Evolutionary conservation across 192 early-diverging fungal genomes (phyloP), one percentile per base, ranked within the genome.

Genomic region (Entophlyctis helioformis): DNA sequence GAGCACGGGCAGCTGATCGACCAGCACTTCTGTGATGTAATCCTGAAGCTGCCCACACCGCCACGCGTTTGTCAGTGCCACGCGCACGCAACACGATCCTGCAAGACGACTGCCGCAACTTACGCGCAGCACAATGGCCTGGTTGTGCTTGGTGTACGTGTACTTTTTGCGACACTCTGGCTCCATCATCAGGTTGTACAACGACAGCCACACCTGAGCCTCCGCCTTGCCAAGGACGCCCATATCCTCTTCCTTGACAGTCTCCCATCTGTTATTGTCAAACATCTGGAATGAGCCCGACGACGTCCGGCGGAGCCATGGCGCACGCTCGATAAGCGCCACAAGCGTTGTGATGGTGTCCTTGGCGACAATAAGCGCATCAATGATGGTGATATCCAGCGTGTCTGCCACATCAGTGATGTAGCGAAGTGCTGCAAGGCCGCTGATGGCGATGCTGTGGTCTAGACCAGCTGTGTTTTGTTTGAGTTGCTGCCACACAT

Each of bases 161-260:
- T 69, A 69, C 18, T 57, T 60, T 33, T 62, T 51, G 19, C 64
- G 59, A 42, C 68, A 71, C 38, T 60, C 64, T 1, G 45, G 53
- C 39, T 71, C 67, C 15, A 71, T 36, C 22, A 71, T 38, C 39
- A 75, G 36, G 22, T 72, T 75, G 46, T 67, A 71, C 1, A 71
- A 46, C 1, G 55, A 33, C 16, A 75, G 43, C 72, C 68, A 75
- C 3, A 66, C 64, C 62, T 75, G 72, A 15, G 63, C 69, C 46
- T 67, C 72, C 24, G 60, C 49, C 28, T 60, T 61, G 18, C 46
- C 43, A 29, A 75, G 35, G 0, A 53, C 16, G 19, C 42, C 29
- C 12, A 46, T 10, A 12, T 74, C 72, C 0, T 67, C 72, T 15
- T 34, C 33, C n/a, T 35, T 42, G 18, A 67, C 40, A 16, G 41